Base-by-base conservation (phyloP, 139 green algal genomes). In the Micractinium sp. region DNA sequence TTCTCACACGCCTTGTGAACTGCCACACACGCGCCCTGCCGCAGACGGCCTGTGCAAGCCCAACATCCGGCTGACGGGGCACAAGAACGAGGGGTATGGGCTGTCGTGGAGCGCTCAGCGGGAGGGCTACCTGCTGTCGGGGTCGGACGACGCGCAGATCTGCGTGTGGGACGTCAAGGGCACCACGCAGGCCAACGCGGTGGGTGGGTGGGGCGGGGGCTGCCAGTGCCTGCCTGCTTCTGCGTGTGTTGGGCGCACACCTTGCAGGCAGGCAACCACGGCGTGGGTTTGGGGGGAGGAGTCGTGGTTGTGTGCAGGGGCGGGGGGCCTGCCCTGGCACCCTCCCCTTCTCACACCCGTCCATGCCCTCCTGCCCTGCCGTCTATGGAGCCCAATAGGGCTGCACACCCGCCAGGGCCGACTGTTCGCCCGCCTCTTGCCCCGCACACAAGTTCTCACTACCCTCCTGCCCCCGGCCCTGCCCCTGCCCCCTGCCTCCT, bases 61-160 rank as follows among this genome's bases (percentile, higher is more conserved):
- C 13, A 94, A 99, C 94, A 90, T 99, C 41, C 91, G 97, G 20
- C 92, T 99, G 33, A 94, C 92, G 27, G 96, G 96, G 12, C 97
- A 99, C 91, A 95, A 95, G 39, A 97, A 95, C n/a, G 97, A 99
- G 90, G 98, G 98, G 20, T 99, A 99, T 85, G 98, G 98, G 38
- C 93, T 99, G 27, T 97, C 97, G 7, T 99, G 98, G 98, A 98
- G 93, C 79, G 95, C 95, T 14, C 96, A 97, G 88, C 91, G 90
- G 85, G 87, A 95, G 76, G 96, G 97, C 19, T 94, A 98, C 91
- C 90, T 99, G 90, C 93, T 99, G n/a, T 96, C 89, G 36, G 98
- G 98, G 38, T 98, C 95, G 12, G 98, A 99, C 88, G 98, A 99
- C 89, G 97, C 96, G 12, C 96, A 99, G 88, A 99, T 99, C 89